Evolutionary conservation across 202 grass and related monocot species (phyloP).

Genomic region (Setaria italica): DNA sequence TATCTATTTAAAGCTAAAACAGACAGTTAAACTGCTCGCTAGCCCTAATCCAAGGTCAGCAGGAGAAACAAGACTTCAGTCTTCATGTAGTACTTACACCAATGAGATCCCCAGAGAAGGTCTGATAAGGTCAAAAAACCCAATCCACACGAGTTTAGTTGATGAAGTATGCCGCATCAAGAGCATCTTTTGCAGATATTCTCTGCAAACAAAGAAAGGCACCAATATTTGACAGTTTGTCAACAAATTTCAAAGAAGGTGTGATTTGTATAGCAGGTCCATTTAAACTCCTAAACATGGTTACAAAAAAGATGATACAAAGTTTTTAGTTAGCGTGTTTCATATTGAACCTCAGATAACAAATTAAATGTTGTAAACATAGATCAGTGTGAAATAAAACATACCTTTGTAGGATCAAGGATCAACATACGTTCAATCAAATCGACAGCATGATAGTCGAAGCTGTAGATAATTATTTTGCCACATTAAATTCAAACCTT

Average conservation of each 20-base stretch:
- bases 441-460: conserved; percentile 51
- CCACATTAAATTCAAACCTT: conserved; percentile 25
- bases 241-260: not conserved
- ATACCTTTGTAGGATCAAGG: conserved; percentile 61
- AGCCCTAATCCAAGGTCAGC: conserved; percentile 48
- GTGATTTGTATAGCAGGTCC: not conserved
- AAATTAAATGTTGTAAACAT: conserved; percentile 24
- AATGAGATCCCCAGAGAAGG: conserved; percentile 3
- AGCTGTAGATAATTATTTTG: conserved; percentile 38
- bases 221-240: conserved; percentile 25
- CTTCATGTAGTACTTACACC: conserved; percentile 55
- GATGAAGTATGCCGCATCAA: conserved; percentile 61
- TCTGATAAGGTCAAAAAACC: conserved; percentile 25
- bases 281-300: conserved; percentile 7
- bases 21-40: conserved; percentile 22
- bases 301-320: not conserved
- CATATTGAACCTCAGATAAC: conserved; percentile 19
- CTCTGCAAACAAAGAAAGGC: conserved; percentile 52
- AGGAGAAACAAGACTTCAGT: conserved; percentile 47
- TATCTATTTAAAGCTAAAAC: conserved; percentile 39
- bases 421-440: conserved; percentile 63
- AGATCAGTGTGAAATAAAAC: not conserved
- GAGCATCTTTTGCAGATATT: conserved; percentile 67
- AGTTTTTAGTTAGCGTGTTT: conserved; percentile 5
- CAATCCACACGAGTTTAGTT: conserved; percentile 23